Base-by-base conservation (phyloP, 805 yeast genomes). In the Saturnispora besseyi region DNA sequence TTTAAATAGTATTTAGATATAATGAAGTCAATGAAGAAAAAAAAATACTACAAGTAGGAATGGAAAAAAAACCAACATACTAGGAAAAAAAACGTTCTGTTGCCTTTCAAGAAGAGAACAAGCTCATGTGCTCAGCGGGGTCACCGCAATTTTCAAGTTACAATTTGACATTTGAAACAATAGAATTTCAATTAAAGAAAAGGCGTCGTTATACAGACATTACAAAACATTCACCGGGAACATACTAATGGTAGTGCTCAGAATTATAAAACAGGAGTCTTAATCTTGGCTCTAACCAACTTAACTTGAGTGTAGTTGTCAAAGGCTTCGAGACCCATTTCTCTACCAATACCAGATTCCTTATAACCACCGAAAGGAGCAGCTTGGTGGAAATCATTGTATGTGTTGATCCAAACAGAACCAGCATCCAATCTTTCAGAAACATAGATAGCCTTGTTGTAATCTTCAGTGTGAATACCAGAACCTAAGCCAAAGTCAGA, bases 401-500 rank as follows among this genome's bases (percentile, higher is more conserved):
- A 80, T 51, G 82, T 77, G 75, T 86, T 86, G 58, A 84, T 76
- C 87, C 91, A 87, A 56, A 86, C 78, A 45, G 91, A 80, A 70
- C 95, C 95, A 51, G 90, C 83, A 62, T 79, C 79, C 53, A 86
- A 62, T 65, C 76, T 74, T 67, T 76, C 75, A 41, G 93, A 75
- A 50, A 84, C 84, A 48, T 76, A 77, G 53, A 81, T 66, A 30
- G 84, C 93, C 59, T 75, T 81, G 71, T 75, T 78, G 51, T 82
- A 61, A 61, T 84, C 80, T 47, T 74, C 70, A 43, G 96, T 81
- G 76, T 87, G 93, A 51, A 88, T 70, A 72, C 89, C 93, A 48
- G 95, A 93, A 61, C 95, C 95, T 59, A 88, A 76, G 58, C 96
- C 96, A 62, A 82, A 86, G 50, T 78, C 79, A 37, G 89, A 75